Evolutionary conservation across 2,329 filamentous ascomycete species (phyloP).

Genomic region (Harringtonia aguacate): DNA sequence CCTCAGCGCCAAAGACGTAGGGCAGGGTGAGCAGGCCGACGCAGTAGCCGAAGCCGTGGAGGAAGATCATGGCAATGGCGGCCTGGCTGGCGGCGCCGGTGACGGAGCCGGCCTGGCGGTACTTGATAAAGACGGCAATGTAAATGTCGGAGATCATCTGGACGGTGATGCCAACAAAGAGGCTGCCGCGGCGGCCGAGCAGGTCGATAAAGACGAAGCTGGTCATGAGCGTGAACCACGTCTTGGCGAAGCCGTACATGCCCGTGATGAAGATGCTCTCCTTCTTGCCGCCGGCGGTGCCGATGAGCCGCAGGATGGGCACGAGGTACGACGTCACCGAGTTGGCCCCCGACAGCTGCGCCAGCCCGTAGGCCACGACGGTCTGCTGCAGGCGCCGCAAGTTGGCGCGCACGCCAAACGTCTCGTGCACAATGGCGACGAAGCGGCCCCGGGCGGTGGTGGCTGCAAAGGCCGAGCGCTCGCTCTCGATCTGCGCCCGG

Average conservation of each 20-base stretch:
- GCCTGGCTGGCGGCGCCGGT: conserved; percentile 17
- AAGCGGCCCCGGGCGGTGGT: conserved; percentile 2
- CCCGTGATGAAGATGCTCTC: conserved; percentile 26
- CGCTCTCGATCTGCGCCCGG: conserved; percentile 1
- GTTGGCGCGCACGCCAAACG: conserved; percentile 24
- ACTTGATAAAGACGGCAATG: conserved; percentile 28
- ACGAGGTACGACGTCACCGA: conserved; percentile 32
- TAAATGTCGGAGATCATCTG: conserved; percentile 31
- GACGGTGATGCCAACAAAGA: conserved; percentile 16
- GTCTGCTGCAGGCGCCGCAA: conserved; percentile 27
- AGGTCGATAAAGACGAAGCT: conserved; percentile 30
- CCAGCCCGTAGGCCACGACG: conserved; percentile 25
- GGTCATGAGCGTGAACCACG: conserved; percentile 28
- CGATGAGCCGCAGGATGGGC: conserved; percentile 27
- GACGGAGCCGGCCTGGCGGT: conserved; percentile 15
- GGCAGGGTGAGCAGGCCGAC: conserved; percentile 26
- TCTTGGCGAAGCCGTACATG: conserved; percentile 32
- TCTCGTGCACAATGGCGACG: conserved; percentile 18
- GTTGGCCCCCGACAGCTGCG: conserved; percentile 33
- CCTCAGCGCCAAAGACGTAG: conserved; percentile 31
- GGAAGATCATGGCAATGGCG: conserved; percentile 31
- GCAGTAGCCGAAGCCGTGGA: conserved; percentile 33
- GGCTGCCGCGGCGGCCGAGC: conserved; percentile 25
- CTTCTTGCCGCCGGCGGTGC: conserved; percentile 17
- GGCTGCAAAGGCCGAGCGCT: background rate